Evolutionary conservation across 2,329 filamentous ascomycete species (phyloP).

Genomic region (Rutstroemia sp.): DNA sequence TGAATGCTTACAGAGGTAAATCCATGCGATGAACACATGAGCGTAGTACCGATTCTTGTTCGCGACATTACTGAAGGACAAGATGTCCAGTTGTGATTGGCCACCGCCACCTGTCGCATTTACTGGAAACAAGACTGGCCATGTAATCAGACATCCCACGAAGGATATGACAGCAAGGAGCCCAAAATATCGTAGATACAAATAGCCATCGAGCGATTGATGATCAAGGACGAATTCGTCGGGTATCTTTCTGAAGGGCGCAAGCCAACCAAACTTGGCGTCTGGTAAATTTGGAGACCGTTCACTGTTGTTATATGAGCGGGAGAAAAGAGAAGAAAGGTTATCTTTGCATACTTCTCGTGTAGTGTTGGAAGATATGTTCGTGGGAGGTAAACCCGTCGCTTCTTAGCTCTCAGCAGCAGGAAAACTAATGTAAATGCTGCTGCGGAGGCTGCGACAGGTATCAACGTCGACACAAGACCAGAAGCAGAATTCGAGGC

Average conservation of each 20-base stretch:
- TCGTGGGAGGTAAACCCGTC: constrained; percentile 44
- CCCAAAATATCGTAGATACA: constrained; percentile 83
- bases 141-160: constrained; percentile 74
- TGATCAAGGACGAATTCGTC: constrained; percentile 82
- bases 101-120: constrained; percentile 73
- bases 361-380: constrained; percentile 45
- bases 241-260: constrained; percentile 53
- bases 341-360: constrained; percentile 24
- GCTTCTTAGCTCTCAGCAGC: constrained; percentile 39
- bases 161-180: constrained; percentile 71
- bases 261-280: constrained; percentile 59
- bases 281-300: constrained; percentile 51
- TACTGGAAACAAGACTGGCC: constrained; percentile 71
- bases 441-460: constrained; percentile 35
- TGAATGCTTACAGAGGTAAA: constrained; percentile 52
- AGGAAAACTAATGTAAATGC: constrained; percentile 39
- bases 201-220: constrained; percentile 83
- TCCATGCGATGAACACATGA: constrained; percentile 71
- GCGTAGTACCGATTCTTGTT: constrained; percentile 65
- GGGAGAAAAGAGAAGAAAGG: background rate
- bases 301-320: constrained; percentile 34
- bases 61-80: constrained; percentile 74
- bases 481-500: constrained; percentile 25
- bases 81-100: constrained; percentile 60
- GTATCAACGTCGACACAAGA: constrained; percentile 42